Evolutionary conservation across 495 filamentous ascomycete genomes (phyloP), one percentile per base, ranked within the genome.

Genomic region (Penicillium roqueforti): DNA sequence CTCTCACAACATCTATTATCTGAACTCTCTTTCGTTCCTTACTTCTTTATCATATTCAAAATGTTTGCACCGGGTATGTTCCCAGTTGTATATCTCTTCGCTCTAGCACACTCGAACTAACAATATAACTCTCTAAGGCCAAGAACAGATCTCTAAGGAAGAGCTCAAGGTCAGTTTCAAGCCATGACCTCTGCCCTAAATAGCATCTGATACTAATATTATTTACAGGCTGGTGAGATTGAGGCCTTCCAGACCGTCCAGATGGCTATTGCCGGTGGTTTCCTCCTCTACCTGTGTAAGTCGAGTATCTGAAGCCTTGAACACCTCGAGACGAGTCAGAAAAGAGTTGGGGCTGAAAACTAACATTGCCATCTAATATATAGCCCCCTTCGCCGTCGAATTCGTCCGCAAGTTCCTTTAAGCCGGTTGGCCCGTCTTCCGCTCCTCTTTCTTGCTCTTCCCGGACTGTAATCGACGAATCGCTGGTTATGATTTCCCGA

Each of bases 251-350:
- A 79, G 66, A 88, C 84, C 42, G 65, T 91, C 62, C 80, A 83
- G 65, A 76, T 72, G 43, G 82, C 82, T 57, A 57, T 89, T 51
- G 78, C 79, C 31, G 78, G 81, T 44, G 81, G 84, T 55, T 68
- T 87, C 59, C 54, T 86, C 28, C 81, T 96, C 55, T 96, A 96
- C 73, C 74, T 96, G 46, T 92, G 91, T 96, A 83, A 60, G 87
- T 71, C 34, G 29, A 58, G 6, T n/a, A 25, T 37, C 53, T 29
- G 23, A 23, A 16, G 16, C 14, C 26, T 45, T 9, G 18, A 20
- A 34, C 47, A 32, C 14, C 28, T 31, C 16, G 5, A 45, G 31
- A 32, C n/a, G 8, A 31, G 20, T 4, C 23, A 23, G 18, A 3
- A 7, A n/a, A 7, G 18, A 8, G 22, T n/a, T 38, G 16, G 4